Evolutionary conservation across 208 protist species (phyloP), one percentile per base, ranked within the genome.

Genomic region (Leishmania tarentolae): DNA sequence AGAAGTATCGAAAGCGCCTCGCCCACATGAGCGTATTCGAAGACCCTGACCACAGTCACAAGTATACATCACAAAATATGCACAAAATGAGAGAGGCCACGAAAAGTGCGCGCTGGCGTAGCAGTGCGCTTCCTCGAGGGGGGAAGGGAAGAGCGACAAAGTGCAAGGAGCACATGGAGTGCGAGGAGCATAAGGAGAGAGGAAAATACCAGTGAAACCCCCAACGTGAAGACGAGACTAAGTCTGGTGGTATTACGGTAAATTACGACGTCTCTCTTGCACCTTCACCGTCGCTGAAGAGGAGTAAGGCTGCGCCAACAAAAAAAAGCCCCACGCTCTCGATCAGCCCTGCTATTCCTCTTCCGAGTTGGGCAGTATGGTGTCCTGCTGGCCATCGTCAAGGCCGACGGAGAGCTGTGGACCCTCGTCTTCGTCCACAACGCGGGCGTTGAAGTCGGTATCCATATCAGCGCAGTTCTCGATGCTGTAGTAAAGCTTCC

Each of bases 391-490:
- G 65, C 15, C 53, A 21, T 88, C 92, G 37, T 97, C 93, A 9
- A 90, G 75, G 11, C 86, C 86, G 24, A 91, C 81, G 9, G 93
- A 91, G 40, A 98, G 86, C 53, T 91, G 93, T 53, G 96, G 96
- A 40, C 88, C 88, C 70, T 97, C 95, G 56, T 91, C 87, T 59
- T 93, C 91, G 76, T 97, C 91, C 42, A 93, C 90, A 66, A 91
- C 87, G 31, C 89, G 89, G 19, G 94, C 95, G 71, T 92, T 90
- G 80, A 98, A 98, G 84, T 98, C 96, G 21, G 93, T 97, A 87
- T 99, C 98, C 80, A 99, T 99, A 77, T 97, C 95, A 9, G 86
- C 87, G 78, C 98, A 99, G 87, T 99, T 97, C 75, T 96, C 91
- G 73, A 99, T 98, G 79, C 97, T 98, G 90, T 99, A 99, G 77